Evolutionary conservation across 2,329 filamentous ascomycete species (phyloP), one percentile per base, ranked within the genome.

Genomic region (Venturia carpophila): DNA sequence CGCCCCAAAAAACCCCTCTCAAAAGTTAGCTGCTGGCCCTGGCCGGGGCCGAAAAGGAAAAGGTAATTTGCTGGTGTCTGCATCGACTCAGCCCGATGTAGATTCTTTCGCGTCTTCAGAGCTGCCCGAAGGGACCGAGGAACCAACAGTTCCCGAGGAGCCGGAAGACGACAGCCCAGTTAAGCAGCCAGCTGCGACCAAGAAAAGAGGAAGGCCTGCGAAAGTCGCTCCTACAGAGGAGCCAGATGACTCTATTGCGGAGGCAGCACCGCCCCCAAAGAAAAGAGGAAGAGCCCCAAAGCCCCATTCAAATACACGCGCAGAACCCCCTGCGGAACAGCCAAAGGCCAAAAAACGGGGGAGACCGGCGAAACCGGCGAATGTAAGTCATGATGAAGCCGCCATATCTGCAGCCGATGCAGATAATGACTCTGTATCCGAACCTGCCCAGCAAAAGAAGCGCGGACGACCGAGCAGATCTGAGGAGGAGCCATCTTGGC

Each of bases 401-500:
- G 52, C 27, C 27, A 11, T 21, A 15, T 11, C 15, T 58, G 52
- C 52, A 39, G 30, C 52, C 3, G 52, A 58, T 58, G 52, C 52
- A 21, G 17, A 27, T 4, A 27, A 58, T 58, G 52, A 58, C n/a
- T 58, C 52, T 37, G 27, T n/a, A 19, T n/a, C 39, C 15, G 60
- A 61, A 43, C 21, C 42, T 5, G 21, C 37, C 7, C 39, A 42
- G 34, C 21, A 21, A 43, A 63, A 63, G 24, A 63, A 63, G 19
- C 72, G 68, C 68, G 71, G 21, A 74, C 72, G 67, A 72, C 71
- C 63, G 3, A 49, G 70, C 13, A 69, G 71, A 24, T 52, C 65
- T 9, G 56, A 63, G 45, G 70, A 70, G 10, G 68, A 69, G 55
- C 49, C 62, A 52, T 42, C 69, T 65, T 61, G 9, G 37, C 69